phyloP scores from a whole-genome alignment of 2,329 filamentous ascomycete genomes.

The Xylariaceae sp. region DNA sequence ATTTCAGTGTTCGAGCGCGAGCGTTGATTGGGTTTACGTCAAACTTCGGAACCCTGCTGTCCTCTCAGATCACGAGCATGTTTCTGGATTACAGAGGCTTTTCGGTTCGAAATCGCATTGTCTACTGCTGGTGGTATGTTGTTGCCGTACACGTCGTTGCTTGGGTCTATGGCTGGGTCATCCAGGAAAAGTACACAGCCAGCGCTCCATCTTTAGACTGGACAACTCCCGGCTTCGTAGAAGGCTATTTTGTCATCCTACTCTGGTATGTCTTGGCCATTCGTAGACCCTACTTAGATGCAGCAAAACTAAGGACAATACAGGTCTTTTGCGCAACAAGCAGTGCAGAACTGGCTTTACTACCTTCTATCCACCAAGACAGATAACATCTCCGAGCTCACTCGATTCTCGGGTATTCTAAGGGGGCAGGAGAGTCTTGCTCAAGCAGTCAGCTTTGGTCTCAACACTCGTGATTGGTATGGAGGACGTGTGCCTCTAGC shows the following conservation, averaged over 20 bases:
- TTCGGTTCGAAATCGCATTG: conserved; percentile 41
- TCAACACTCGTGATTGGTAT: conserved; percentile 39
- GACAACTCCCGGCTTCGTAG: conserved; percentile 61
- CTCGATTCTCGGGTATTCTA: conserved; percentile 39
- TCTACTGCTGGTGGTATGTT: conserved; percentile 44
- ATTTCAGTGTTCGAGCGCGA: conserved; percentile 67
- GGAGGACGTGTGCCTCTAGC: conserved; percentile 39
- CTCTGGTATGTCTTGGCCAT: conserved; percentile 45
- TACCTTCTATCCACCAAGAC: conserved; percentile 55
- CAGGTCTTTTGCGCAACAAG: conserved; percentile 44
- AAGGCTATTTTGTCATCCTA: conserved; percentile 64
- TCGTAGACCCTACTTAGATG: background rate
- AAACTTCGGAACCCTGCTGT: conserved; percentile 63
- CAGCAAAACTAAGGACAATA: background rate
- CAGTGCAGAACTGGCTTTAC: conserved; percentile 55
- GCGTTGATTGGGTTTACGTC: conserved; percentile 69
- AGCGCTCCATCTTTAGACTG: conserved; percentile 63
- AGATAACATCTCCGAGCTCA: conserved; percentile 53
- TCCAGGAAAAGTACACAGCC: conserved; percentile 49
- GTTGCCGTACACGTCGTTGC: conserved; percentile 43
- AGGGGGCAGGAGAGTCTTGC: conserved; percentile 41
- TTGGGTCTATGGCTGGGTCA: conserved; percentile 52
- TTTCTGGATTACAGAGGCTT: conserved; percentile 20
- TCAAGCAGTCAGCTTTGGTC: conserved; percentile 38
- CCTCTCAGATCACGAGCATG: conserved; percentile 54